Conservation (phyloP, 208 protist genomes). For the Leishmania tarentolae region DNA sequence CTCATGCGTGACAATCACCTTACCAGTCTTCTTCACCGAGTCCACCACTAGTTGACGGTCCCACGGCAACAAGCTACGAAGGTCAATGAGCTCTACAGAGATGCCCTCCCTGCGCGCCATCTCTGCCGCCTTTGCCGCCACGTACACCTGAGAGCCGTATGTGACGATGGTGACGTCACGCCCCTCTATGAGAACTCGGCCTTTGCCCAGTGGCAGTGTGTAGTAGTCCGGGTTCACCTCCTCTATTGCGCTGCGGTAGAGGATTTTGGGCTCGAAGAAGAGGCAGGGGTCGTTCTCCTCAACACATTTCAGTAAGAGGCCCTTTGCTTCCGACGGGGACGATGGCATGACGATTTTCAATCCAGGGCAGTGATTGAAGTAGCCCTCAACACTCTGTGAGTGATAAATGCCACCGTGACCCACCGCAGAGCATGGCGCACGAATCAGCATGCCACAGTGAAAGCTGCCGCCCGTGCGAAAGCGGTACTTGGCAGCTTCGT, state of each 20-base stretch:
- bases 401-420: conserved; percentile 98
- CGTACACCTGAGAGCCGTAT: conserved; percentile 91
- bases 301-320: conserved; percentile 94
- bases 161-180: conserved; percentile 96
- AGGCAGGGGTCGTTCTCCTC: conserved; percentile 94
- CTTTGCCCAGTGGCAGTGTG: conserved; percentile 94
- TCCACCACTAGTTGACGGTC: conserved; percentile 93
- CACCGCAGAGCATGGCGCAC: conserved; percentile 96
- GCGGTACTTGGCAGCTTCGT: conserved; percentile 98
- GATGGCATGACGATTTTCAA: conserved; percentile 86
- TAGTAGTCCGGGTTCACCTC: conserved; percentile 95
- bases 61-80: conserved; percentile 95
- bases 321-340: conserved; percentile 81
- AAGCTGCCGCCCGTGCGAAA: conserved; percentile 96
- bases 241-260: conserved; percentile 93
- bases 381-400: conserved; percentile 96
- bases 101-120: conserved; percentile 88
- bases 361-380: conserved; percentile 96
- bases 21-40: conserved; percentile 94
- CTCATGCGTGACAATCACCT: conserved; percentile 94
- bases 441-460: conserved; percentile 95
- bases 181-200: conserved; percentile 87
- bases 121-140: conserved; percentile 71
- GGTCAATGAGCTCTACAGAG: conserved; percentile 96
- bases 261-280: conserved; percentile 97